These are phyloP conservation scores for Yamadazyma sp. DNA, from an alignment of 805 yeast genomes.

Conservation along the genomic window DNA sequence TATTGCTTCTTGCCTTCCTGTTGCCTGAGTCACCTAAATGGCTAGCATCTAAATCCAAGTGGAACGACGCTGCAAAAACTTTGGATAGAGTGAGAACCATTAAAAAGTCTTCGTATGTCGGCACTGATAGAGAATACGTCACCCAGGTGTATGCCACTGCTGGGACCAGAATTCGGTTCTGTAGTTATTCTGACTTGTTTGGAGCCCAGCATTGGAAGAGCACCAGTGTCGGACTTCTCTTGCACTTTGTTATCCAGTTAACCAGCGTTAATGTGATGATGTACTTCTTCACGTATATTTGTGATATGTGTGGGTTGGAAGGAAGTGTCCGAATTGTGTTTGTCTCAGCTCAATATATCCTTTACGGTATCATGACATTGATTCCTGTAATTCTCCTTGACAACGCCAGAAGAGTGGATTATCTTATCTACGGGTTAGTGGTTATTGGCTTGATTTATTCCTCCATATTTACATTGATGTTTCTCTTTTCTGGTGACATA, in stretches of 20 bases:
- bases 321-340: conserved; percentile 31
- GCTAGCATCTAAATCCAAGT: conserved; percentile 28
- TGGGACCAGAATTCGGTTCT: conserved; percentile 18
- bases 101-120: conserved; percentile 5
- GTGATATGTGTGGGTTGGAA: conserved; percentile 47
- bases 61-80: conserved; percentile 35
- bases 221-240: conserved; percentile 34
- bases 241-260: conserved; percentile 46
- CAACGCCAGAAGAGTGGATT: conserved; percentile 46
- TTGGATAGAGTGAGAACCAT: conserved; percentile 15
- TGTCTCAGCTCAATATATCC: conserved; percentile 37
- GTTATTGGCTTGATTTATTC: conserved; percentile 36
- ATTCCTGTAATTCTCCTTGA: conserved; percentile 47
- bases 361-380: conserved; percentile 41
- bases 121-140: conserved; percentile 22
- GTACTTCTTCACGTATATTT: conserved; percentile 46
- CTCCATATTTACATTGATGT: conserved; percentile 36
- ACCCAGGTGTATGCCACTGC: conserved; percentile 23
- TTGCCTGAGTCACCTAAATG: conserved; percentile 36
- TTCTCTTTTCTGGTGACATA: conserved; percentile 20
- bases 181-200: conserved; percentile 34
- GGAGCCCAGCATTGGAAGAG: conserved; percentile 31
- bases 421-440: conserved; percentile 43
- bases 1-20: conserved; percentile 20
- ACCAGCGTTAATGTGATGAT: conserved; percentile 45